Conservation (phyloP, 805 yeast genomes). For the Myxozyma kluyveri region DNA sequence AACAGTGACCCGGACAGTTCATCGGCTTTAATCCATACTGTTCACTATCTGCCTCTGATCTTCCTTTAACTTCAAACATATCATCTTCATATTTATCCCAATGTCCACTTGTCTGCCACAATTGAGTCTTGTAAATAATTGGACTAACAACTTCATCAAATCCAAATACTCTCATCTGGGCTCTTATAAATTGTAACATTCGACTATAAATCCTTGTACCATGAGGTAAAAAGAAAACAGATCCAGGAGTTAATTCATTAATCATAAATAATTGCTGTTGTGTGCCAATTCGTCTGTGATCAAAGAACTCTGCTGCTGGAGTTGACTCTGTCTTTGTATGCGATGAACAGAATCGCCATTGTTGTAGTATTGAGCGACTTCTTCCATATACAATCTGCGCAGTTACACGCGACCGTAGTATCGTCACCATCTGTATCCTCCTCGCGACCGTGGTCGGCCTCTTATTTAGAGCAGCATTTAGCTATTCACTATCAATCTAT, state of each 20-base stretch:
- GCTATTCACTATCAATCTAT: too few species aligned
- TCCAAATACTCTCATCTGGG: constrained; percentile 75
- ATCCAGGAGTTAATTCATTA: constrained; percentile 84
- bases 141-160: constrained; percentile 94
- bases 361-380: too few species aligned
- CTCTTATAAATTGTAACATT: constrained; percentile 75
- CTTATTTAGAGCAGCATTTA: too few species aligned
- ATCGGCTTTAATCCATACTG: constrained; percentile 86
- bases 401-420: too few species aligned
- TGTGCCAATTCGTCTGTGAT: constrained; percentile 46
- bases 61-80: constrained; percentile 72
- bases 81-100: constrained; percentile 94
- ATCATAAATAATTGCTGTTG: constrained; percentile 75
- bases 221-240: constrained; percentile 86
- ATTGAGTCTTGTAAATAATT: constrained; percentile 70
- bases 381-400: too few species aligned
- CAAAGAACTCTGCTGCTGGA: constrained; percentile 10
- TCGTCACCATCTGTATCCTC: too few species aligned
- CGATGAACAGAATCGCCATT: too few species aligned
- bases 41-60: constrained; percentile 35
- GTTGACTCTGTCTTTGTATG: too few species aligned
- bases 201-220: constrained; percentile 86
- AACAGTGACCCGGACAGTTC: constrained; percentile 96
- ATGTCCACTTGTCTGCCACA: constrained; percentile 93
- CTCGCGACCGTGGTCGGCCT: too few species aligned